Evolutionary conservation across 495 filamentous ascomycete genomes (phyloP).

Genomic region (Collariella sp.): DNA sequence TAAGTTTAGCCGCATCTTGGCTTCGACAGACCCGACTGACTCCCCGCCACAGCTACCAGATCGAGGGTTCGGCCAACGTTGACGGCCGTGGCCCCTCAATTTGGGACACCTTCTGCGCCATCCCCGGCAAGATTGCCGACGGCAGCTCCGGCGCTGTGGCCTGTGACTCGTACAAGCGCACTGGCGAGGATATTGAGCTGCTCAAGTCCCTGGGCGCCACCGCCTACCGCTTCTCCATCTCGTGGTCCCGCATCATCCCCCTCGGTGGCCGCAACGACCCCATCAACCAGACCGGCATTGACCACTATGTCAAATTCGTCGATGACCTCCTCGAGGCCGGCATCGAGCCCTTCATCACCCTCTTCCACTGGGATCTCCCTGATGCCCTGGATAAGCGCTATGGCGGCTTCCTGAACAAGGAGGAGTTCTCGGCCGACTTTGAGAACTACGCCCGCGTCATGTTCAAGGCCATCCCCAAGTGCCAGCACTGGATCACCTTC

Average conservation of each 20-base stretch:
- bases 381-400: constrained; percentile 54
- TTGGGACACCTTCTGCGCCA: constrained; percentile 69
- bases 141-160: constrained; percentile 59
- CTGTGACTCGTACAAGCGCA: constrained; percentile 70
- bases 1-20: constrained; percentile 29
- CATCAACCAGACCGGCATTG: constrained; percentile 50
- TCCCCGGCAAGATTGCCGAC: constrained; percentile 66
- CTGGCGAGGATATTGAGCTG: constrained; percentile 62
- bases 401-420: constrained; percentile 50
- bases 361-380: constrained; percentile 59
- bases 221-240: constrained; percentile 67
- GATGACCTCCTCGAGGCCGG: constrained; percentile 51
- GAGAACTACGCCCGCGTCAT: constrained; percentile 50
- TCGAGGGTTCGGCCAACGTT: constrained; percentile 58
- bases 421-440: constrained; percentile 52
- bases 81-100: constrained; percentile 68
- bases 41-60: constrained; percentile 52
- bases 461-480: constrained; percentile 51
- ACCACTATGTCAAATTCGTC: constrained; percentile 54
- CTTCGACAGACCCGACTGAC: background rate
- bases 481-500: constrained; percentile 58
- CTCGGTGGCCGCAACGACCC: constrained; percentile 53
- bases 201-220: constrained; percentile 56
- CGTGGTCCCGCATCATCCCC: constrained; percentile 67
- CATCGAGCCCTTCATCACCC: constrained; percentile 52